These are phyloP conservation scores for Aspergillus terreus DNA, from an alignment of 2,329 filamentous ascomycete genomes.

Conservation along the genomic window DNA sequence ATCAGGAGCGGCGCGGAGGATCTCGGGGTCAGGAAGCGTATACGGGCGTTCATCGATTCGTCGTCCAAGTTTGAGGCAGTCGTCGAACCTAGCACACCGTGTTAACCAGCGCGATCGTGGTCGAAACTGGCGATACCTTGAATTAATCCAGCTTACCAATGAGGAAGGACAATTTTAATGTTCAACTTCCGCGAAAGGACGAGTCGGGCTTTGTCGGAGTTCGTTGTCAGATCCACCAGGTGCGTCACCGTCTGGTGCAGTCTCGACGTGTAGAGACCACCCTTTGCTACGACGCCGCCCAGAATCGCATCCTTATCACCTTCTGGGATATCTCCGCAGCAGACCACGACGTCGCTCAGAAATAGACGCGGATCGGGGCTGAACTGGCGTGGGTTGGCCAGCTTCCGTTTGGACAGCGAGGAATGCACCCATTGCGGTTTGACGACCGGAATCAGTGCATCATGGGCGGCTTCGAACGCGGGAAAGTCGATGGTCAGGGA, in stretches of 20 bases:
- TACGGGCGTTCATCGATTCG: constrained; percentile 88
- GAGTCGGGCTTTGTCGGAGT: constrained; percentile 61
- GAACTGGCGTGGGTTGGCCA: constrained; percentile 75
- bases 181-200: constrained; percentile 63
- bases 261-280: constrained; percentile 71
- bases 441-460: constrained; percentile 78
- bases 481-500: constrained; percentile 84
- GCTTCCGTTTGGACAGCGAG: constrained; percentile 66
- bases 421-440: constrained; percentile 74
- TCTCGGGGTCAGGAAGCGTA: constrained; percentile 77
- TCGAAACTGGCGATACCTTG: not conserved
- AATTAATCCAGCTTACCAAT: constrained; percentile 61
- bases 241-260: constrained; percentile 78
- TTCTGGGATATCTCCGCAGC: constrained; percentile 77
- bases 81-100: constrained; percentile 70
- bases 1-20: constrained; percentile 60
- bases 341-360: constrained; percentile 78
- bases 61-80: constrained; percentile 89
- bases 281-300: constrained; percentile 83
- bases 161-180: constrained; percentile 82
- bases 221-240: constrained; percentile 74
- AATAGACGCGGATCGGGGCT: constrained; percentile 90
- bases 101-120: not conserved
- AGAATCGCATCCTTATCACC: constrained; percentile 90
- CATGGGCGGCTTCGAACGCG: constrained; percentile 72